A percentile compares a stretch with the other conserved stretches of the same genome.
Conservation (phyloP, 139 green algal species). For the Coelastrella sp. region DNA sequence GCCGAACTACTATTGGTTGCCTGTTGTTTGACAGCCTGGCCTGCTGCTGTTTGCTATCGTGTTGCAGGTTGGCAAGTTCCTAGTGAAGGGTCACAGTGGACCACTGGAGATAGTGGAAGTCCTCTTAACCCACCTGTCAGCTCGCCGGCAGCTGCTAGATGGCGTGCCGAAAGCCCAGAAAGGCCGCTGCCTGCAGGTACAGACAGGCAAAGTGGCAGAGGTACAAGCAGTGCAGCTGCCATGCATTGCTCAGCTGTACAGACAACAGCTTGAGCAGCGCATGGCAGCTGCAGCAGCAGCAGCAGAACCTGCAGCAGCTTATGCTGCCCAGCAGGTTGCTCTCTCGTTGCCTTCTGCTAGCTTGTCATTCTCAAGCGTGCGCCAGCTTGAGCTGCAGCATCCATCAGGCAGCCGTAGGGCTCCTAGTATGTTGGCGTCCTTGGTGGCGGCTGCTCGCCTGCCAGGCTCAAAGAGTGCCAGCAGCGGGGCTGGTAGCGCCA, state of each 20-base stretch:
- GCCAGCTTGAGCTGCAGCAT: neutral
- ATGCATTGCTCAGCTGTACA: neutral
- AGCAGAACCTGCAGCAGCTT: neutral
- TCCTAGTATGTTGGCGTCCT: neutral
- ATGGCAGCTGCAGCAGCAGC: conserved; percentile 1
- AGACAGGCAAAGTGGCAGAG: neutral
- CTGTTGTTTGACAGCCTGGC: neutral
- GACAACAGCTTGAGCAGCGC: neutral
- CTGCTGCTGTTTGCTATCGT: neutral
- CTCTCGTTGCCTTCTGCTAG: neutral
- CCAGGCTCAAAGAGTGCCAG: neutral
- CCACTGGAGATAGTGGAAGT: conserved; percentile 26
- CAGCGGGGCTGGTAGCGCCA: neutral
- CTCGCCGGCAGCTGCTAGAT: conserved; percentile 4
- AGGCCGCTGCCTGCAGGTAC: neutral
- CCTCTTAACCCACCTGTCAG: neutral
- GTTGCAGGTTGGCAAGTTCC: neutral
- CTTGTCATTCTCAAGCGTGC: neutral
- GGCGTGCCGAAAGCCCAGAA: neutral
- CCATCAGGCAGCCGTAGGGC: neutral
- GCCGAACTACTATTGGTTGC: neutral
- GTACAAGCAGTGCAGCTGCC: neutral
- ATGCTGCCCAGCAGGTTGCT: neutral
- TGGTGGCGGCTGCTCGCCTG: neutral
- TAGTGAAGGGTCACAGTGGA: conserved; percentile 3